Percentiles rank a stretch among this genome's conserved stretches.
Evolutionary conservation across 306 rosid genomes (phyloP).

Genomic region (Neltuma alba): DNA sequence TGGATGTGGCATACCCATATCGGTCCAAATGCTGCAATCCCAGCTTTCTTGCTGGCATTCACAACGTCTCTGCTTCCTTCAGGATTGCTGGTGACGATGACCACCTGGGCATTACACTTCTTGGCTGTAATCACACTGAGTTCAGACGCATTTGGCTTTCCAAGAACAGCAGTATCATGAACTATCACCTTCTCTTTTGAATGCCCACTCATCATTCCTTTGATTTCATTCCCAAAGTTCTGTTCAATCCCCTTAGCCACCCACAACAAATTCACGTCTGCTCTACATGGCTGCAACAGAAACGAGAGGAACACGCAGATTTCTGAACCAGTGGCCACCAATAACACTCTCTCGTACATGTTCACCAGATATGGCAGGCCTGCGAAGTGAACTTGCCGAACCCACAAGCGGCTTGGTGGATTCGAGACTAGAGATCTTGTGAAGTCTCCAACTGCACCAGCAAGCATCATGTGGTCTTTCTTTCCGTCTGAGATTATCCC

Average conservation of each 20-base stretch:
- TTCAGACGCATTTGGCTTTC: conserved; percentile 52
- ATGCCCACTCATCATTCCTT: conserved; percentile 43
- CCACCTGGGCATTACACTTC: conserved; percentile 51
- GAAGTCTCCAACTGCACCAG: conserved; percentile 65
- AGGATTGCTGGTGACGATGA: conserved; percentile 64
- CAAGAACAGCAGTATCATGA: conserved; percentile 51
- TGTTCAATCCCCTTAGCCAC: conserved; percentile 57
- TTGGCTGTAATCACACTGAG: conserved; percentile 42
- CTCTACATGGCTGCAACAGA: conserved; percentile 48
- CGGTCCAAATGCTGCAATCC: conserved; percentile 62
- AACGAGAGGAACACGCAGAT: conserved; percentile 58
- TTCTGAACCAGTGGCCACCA: conserved; percentile 66
- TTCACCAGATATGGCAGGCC: conserved; percentile 60
- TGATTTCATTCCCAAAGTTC: conserved; percentile 55
- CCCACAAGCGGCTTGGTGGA: conserved; percentile 62
- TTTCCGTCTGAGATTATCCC: conserved; percentile 56
- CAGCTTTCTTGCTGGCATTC: conserved; percentile 42
- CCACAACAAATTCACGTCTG: conserved; percentile 56
- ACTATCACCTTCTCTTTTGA: conserved; percentile 46
- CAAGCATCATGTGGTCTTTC: conserved; percentile 61
- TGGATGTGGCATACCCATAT: conserved; percentile 64
- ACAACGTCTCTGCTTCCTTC: conserved; percentile 64
- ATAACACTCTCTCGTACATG: conserved; percentile 48
- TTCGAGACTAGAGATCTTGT: conserved; percentile 48
- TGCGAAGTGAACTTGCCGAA: conserved; percentile 50